Percentiles rank a stretch among this genome's conserved stretches.
These are phyloP conservation scores for Populus simonii DNA, from an alignment of 345 rosid genomes.

Conservation along the genomic window DNA sequence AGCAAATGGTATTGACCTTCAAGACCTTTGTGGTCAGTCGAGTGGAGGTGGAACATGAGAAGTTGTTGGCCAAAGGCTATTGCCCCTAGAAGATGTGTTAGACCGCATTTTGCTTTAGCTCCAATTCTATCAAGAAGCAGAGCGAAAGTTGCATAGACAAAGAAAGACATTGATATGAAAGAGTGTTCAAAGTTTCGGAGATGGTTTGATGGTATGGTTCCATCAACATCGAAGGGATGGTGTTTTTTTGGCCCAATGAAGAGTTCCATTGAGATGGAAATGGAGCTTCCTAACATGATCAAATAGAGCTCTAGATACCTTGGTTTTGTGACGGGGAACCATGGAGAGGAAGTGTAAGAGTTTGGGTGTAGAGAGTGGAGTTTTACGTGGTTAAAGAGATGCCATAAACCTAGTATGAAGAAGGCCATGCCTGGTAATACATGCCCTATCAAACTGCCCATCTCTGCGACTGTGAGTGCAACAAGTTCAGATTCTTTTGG, in stretches of 20 bases:
- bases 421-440: slow-evolving; percentile 64
- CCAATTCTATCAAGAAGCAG: slow-evolving; percentile 42
- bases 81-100: slow-evolving; percentile 42
- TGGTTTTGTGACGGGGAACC: slow-evolving; percentile 54
- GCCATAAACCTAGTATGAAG: slow-evolving; percentile 67
- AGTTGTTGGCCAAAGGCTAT: slow-evolving; percentile 64
- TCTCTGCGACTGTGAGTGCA: slow-evolving; percentile 10
- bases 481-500: neutral
- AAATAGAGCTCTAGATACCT: slow-evolving; percentile 55
- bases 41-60: slow-evolving; percentile 69
- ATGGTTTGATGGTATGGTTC: slow-evolving; percentile 76
- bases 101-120: slow-evolving; percentile 24
- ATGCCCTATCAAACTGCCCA: slow-evolving; percentile 76
- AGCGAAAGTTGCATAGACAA: slow-evolving; percentile 54
- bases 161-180: slow-evolving; percentile 55
- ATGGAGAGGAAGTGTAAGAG: slow-evolving; percentile 46
- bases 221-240: slow-evolving; percentile 76
- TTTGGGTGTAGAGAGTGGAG: slow-evolving; percentile 45
- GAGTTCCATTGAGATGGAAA: slow-evolving; percentile 66
- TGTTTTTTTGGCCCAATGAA: slow-evolving; percentile 63
- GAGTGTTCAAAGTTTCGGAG: slow-evolving; percentile 86
- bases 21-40: slow-evolving; percentile 69
- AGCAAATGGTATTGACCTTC: slow-evolving; percentile 79
- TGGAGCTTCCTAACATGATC: slow-evolving; percentile 51
- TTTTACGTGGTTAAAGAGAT: slow-evolving; percentile 64